Evolutionary conservation across 257 asterid species (phyloP).

Genomic region (Craterostigma plantagineum): DNA sequence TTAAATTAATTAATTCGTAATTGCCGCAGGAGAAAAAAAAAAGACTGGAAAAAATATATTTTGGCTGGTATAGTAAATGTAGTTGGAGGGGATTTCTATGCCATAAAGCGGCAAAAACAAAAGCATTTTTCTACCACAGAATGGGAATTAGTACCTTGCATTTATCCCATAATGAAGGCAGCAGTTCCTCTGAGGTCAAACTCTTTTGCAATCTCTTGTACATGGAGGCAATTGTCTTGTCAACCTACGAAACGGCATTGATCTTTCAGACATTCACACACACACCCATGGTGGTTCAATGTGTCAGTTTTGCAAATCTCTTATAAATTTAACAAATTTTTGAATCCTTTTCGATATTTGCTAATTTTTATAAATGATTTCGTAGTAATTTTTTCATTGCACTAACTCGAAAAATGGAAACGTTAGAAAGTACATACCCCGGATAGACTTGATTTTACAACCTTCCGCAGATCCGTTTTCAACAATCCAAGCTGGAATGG

Average conservation of each 20-base stretch:
- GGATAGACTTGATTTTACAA: constrained; percentile 74
- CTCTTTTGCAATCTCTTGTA: constrained; percentile 63
- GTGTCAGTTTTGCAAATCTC: too few species aligned
- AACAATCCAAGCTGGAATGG: constrained; percentile 95
- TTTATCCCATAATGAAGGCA: constrained; percentile 98
- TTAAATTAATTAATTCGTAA: too few species aligned
- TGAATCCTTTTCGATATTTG: too few species aligned
- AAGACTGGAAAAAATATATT: too few species aligned
- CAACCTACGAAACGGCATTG: constrained; percentile 64
- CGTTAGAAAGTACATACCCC: constrained; percentile 43
- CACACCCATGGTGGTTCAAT: constrained; percentile 1
- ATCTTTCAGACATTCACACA: constrained; percentile 2
- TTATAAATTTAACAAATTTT: neutral
- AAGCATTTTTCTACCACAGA: too few species aligned
- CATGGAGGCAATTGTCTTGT: constrained; percentile 73
- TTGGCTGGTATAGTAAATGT: too few species aligned
- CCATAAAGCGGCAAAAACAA: too few species aligned
- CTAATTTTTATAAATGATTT: neutral
- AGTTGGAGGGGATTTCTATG: too few species aligned
- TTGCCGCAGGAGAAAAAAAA: too few species aligned
- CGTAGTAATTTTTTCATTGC: neutral
- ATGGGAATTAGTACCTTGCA: constrained; percentile 44
- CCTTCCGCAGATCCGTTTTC: constrained; percentile 88
- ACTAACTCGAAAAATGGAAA: too few species aligned
- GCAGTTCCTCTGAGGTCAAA: constrained; percentile 45